Evolutionary conservation across 805 yeast genomes (phyloP).

Genomic region (Schwanniomyces vanrijiae): DNA sequence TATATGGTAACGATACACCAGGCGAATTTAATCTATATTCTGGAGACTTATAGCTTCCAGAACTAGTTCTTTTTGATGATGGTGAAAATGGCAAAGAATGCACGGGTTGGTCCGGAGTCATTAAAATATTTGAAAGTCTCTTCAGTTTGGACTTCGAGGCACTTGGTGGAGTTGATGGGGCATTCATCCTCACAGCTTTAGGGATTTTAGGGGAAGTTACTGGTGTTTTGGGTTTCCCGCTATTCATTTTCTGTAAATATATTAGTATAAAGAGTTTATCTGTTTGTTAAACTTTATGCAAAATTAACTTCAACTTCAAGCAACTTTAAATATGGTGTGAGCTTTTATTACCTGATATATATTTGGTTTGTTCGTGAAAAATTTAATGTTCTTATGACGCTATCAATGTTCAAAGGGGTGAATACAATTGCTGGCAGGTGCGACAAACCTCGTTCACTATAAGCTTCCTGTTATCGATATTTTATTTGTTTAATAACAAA

Average conservation of each 20-base stretch:
- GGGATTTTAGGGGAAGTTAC: constrained; percentile 32
- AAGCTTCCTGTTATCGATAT: background rate
- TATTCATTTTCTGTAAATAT: constrained; percentile 11
- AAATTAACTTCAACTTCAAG: background rate
- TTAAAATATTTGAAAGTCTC: constrained; percentile 25
- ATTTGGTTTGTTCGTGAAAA: background rate
- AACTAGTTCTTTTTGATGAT: constrained; percentile 33
- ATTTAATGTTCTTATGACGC: background rate
- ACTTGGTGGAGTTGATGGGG: constrained; percentile 30
- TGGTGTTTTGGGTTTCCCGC: constrained; percentile 35
- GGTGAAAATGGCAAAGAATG: constrained; percentile 38
- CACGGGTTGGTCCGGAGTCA: constrained; percentile 36
- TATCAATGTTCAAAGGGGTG: background rate
- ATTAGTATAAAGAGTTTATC: background rate
- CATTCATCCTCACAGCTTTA: constrained; percentile 16
- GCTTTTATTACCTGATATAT: background rate
- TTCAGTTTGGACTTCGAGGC: constrained; percentile 13
- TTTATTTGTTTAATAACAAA: background rate
- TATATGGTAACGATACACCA: constrained; percentile 29
- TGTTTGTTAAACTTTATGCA: background rate
- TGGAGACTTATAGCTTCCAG: constrained; percentile 32
- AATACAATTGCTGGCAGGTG: background rate
- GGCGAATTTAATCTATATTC: constrained; percentile 27
- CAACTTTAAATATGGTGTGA: background rate
- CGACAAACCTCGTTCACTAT: background rate